These are phyloP conservation scores for Angomonas deanei DNA, from an alignment of 208 protist species.

Conservation along the genomic window DNA sequence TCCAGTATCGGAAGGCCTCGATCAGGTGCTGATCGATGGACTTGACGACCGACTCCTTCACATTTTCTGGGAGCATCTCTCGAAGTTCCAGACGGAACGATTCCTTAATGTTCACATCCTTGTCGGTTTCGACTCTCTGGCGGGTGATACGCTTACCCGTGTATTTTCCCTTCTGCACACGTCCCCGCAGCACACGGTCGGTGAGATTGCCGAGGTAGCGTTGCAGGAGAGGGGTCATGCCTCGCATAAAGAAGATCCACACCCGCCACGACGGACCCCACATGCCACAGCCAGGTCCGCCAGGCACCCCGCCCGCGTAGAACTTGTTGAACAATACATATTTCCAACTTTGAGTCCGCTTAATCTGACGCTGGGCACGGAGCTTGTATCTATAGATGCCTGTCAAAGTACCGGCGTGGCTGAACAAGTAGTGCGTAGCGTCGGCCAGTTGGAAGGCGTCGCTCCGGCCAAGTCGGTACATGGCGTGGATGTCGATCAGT, in stretches of 20 bases:
- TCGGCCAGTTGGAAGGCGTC: conserved; percentile 99
- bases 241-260: conserved; percentile 99
- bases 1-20: conserved; percentile 99
- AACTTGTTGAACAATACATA: conserved; percentile 99
- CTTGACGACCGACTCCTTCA: conserved; percentile 94
- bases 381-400: conserved; percentile 99
- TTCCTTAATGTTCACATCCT: conserved; percentile 99
- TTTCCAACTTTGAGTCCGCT: conserved; percentile 99
- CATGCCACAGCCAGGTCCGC: conserved; percentile 98
- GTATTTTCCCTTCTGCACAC: conserved; percentile 91
- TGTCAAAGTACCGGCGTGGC: conserved; percentile 99
- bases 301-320: conserved; percentile 98
- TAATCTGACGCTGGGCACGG: conserved; percentile 99
- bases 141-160: conserved; percentile 99
- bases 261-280: conserved; percentile 99
- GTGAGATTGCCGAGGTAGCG: conserved; percentile 99
- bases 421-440: conserved; percentile 99
- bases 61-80: conserved; percentile 99
- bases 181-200: conserved; percentile 98
- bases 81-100: conserved; percentile 99
- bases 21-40: conserved; percentile 99
- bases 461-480: conserved; percentile 99
- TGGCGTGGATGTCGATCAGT: conserved; percentile 98
- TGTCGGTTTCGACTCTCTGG: conserved; percentile 99
- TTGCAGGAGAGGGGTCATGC: conserved; percentile 99